A percentile compares a stretch with the other conserved stretches of the same genome.
Conservation (phyloP, 441 rosid genomes). For the Euphorbia celastroides region DNA sequence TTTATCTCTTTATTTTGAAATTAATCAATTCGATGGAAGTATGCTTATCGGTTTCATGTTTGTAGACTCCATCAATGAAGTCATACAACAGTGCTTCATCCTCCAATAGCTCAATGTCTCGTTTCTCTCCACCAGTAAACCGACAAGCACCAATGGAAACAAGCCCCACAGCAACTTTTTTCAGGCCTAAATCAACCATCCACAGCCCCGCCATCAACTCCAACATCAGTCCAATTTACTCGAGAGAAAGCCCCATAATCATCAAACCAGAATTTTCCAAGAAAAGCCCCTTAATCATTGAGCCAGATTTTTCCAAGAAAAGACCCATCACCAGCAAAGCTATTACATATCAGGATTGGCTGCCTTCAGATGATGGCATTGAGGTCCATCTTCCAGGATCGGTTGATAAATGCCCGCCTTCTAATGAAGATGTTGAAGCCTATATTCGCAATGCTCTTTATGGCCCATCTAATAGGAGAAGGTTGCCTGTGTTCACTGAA, state of each 20-base stretch:
- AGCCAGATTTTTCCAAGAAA: background rate
- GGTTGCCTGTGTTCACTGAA: conserved; percentile 33
- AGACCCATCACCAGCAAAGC: background rate
- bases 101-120: conserved; percentile 24
- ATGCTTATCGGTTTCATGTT: background rate
- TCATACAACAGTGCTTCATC: conserved; percentile 2
- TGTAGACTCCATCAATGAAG: background rate
- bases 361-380: conserved; percentile 50
- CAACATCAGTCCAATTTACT: conserved; percentile 8
- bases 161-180: conserved; percentile 15
- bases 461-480: conserved; percentile 26
- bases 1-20: background rate
- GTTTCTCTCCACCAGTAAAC: conserved; percentile 15
- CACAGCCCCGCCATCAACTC: background rate
- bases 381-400: conserved; percentile 26
- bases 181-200: conserved; percentile 4
- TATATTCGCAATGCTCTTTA: conserved; percentile 27
- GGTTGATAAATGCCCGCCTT: background rate
- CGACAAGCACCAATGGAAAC: conserved; percentile 15
- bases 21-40: background rate
- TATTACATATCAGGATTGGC: conserved; percentile 25
- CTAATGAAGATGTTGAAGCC: conserved; percentile 25
- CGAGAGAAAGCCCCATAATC: background rate
- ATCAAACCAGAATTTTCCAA: background rate
- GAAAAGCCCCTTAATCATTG: conserved; percentile 4